Conservation (phyloP, 768 basidiomycete species). For the Fomitopsis serialis region DNA sequence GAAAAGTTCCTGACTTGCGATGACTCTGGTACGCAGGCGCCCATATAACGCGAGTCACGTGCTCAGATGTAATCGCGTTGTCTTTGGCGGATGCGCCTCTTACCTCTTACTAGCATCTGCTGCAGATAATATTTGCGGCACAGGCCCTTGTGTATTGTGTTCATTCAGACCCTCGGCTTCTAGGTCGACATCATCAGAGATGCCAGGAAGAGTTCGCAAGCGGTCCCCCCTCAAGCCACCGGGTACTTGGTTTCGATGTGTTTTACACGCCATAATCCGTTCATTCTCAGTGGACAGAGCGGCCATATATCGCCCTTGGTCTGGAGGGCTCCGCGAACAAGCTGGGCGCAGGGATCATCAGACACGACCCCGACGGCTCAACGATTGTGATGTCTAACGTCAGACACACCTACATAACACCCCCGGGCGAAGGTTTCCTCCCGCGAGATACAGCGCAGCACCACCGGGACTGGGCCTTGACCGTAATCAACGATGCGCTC, state of each 20-base stretch:
- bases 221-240: conserved; percentile 26
- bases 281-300: conserved; percentile 35
- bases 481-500: conserved; percentile 75
- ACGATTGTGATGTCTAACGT: conserved; percentile 84
- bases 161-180: too few species aligned
- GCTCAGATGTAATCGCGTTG: background rate
- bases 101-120: background rate
- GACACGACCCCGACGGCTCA: conserved; percentile 69
- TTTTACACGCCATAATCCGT: background rate
- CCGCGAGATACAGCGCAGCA: conserved; percentile 94
- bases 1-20: too few species aligned
- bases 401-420: conserved; percentile 98
- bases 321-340: conserved; percentile 99
- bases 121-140: background rate
- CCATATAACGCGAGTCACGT: background rate
- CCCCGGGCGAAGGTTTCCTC: conserved; percentile 95
- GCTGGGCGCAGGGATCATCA: conserved; percentile 89
- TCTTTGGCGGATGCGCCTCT: background rate
- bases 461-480: conserved; percentile 88
- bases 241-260: conserved; percentile 16
- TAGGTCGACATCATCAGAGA: background rate
- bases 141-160: background rate
- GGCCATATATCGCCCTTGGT: conserved; percentile 81
- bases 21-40: background rate
- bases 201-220: conserved; percentile 19